Conservation (phyloP, 78 protist genomes). For the Dictyostelium intermedium region DNA sequence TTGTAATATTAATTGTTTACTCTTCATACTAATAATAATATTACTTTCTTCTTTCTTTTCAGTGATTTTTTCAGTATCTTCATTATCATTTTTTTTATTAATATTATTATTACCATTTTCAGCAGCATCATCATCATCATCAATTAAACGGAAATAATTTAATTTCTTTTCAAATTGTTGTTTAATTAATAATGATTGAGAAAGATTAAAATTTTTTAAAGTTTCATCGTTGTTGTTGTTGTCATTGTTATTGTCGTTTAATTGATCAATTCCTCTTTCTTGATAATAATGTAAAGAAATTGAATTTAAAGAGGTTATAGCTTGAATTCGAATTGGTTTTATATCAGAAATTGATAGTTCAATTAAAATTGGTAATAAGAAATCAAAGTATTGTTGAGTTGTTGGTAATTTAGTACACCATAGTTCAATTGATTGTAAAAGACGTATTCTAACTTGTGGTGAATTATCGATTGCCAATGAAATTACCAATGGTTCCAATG, state of each 20-base stretch:
- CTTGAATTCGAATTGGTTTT: not conserved
- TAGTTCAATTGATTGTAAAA: not conserved
- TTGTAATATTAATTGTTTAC: not conserved
- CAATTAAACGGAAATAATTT: not conserved
- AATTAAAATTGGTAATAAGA: not conserved
- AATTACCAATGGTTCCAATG: not conserved
- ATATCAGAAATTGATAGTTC: slow-evolving; percentile 10
- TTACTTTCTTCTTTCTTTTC: not conserved
- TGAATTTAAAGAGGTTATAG: not conserved
- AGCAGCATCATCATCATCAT: not conserved
- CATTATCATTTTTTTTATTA: not conserved
- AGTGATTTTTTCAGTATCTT: not conserved
- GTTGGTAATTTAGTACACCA: slow-evolving; percentile 31
- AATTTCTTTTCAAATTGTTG: not conserved
- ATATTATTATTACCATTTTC: not conserved
- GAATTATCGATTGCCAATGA: slow-evolving; percentile 22
- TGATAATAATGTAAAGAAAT: not conserved
- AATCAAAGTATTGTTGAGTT: slow-evolving; percentile 13
- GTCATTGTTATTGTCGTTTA: not conserved
- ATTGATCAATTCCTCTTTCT: not conserved
- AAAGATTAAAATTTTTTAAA: not conserved
- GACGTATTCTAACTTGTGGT: not conserved
- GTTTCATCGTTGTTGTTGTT: not conserved
- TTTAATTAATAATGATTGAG: not conserved
- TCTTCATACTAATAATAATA: not conserved